phyloP scores from a whole-genome alignment of 23 red algal genomes.

The Gracilariopsis chorda region DNA sequence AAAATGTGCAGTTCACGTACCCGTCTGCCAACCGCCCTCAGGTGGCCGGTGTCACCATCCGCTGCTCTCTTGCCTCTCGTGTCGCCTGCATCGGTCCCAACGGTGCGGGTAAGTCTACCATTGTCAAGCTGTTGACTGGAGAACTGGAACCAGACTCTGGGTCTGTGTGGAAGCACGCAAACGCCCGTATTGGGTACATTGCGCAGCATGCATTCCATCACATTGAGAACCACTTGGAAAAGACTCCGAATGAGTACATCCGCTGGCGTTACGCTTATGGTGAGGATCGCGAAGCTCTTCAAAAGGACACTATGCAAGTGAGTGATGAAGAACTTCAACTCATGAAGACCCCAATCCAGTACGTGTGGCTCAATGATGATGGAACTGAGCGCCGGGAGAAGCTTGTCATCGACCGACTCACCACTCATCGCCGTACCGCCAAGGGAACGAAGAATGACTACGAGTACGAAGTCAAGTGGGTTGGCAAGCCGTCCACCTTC shows the following conservation, averaged over 20 bases:
- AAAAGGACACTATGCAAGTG: slow-evolving; percentile 80
- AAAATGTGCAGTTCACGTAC: slow-evolving; percentile 91
- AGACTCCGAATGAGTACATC: slow-evolving; percentile 89
- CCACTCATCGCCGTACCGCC: slow-evolving; percentile 41
- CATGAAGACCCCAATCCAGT: slow-evolving; percentile 72
- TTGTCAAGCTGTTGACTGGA: slow-evolving; percentile 94
- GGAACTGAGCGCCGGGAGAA: slow-evolving; percentile 69
- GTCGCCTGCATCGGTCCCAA: slow-evolving; percentile 97
- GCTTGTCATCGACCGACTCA: slow-evolving; percentile 58
- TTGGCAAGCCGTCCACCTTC: slow-evolving; percentile 65
- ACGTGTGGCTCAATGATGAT: slow-evolving; percentile 71
- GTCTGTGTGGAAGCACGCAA: slow-evolving; percentile 94
- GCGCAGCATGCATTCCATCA: slow-evolving; percentile 97
- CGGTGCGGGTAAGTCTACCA: slow-evolving; percentile 95
- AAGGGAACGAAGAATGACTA: slow-evolving; percentile 84
- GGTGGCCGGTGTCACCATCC: slow-evolving; percentile 80
- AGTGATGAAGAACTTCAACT: slow-evolving; percentile 72
- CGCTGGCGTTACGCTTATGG: slow-evolving; percentile 88
- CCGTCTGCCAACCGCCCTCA: slow-evolving; percentile 61
- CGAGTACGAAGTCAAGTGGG: slow-evolving; percentile 86
- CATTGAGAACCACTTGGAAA: slow-evolving; percentile 86
- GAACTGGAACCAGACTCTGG: slow-evolving; percentile 82
- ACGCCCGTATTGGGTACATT: slow-evolving; percentile 88
- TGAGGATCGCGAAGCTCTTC: slow-evolving; percentile 78
- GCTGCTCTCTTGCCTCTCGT: slow-evolving; percentile 79